Conservation (phyloP, 2,329 filamentous ascomycete species). For the Knufia petricola region DNA sequence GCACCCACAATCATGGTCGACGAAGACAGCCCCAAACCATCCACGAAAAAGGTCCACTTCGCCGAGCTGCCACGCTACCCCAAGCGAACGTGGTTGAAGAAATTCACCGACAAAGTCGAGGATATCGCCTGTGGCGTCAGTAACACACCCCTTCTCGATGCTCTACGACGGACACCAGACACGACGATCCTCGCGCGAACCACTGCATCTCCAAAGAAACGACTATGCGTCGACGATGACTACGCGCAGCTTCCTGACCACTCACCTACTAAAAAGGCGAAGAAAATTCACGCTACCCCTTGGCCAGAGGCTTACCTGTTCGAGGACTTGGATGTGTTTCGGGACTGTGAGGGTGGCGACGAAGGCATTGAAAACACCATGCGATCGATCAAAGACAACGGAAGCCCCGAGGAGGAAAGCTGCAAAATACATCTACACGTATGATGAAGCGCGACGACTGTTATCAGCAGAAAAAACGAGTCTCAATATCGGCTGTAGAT, state of each 20-base stretch:
- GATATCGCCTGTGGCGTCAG: not conserved
- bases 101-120: not conserved
- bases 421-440: too few relatives aligned
- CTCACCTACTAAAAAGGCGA: not conserved
- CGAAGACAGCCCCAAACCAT: not conserved
- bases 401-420: not conserved
- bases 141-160: not conserved
- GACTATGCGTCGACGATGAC: not conserved
- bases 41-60: not conserved
- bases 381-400: too few relatives aligned
- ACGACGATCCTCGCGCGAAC: not conserved
- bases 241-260: not conserved
- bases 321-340: conserved; percentile 14
- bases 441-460: too few relatives aligned
- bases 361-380: not conserved
- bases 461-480: too few relatives aligned
- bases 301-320: conserved; percentile 11
- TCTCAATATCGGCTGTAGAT: too few relatives aligned
- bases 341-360: not conserved
- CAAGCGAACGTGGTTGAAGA: not conserved
- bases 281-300: not conserved
- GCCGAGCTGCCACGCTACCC: not conserved
- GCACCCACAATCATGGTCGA: not conserved
- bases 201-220: not conserved
- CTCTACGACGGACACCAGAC: not conserved